phyloP scores from a whole-genome alignment of 1,284 basidiomycete species.

The Rhodotorula sp. region DNA sequence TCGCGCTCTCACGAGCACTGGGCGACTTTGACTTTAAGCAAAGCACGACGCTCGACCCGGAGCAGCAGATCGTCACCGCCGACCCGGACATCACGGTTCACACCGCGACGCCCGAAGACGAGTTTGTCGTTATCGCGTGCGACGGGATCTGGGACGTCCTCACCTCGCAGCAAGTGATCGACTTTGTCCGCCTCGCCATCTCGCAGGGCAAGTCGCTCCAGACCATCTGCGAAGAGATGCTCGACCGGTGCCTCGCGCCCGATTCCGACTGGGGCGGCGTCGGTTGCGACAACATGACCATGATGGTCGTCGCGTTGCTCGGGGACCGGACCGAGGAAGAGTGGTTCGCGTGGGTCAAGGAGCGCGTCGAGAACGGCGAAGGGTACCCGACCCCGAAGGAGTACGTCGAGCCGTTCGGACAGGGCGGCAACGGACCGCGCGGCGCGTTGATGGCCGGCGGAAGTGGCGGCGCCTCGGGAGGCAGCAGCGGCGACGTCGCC shows the following conservation, averaged over 20 bases:
- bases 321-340: conserved; percentile 83
- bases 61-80: conserved; percentile 92
- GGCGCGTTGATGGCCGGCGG: conserved; percentile 27
- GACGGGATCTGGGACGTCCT: conserved; percentile 99
- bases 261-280: conserved; percentile 91
- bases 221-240: conserved; percentile 85
- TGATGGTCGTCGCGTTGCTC: conserved; percentile 84
- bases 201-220: conserved; percentile 75
- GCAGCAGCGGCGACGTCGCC: neutral
- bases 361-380: conserved; percentile 73
- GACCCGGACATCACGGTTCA: conserved; percentile 89
- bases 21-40: conserved; percentile 99
- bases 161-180: conserved; percentile 86
- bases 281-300: conserved; percentile 99
- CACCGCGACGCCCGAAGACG: conserved; percentile 80
- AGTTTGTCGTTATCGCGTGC: conserved; percentile 93
- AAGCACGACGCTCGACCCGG: conserved; percentile 74
- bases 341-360: conserved; percentile 89
- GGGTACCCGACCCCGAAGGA: conserved; percentile 69
- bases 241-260: conserved; percentile 90
- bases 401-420: conserved; percentile 62
- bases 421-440: conserved; percentile 31
- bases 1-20: conserved; percentile 90
- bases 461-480: conserved; percentile 1
- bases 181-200: conserved; percentile 81